Base-by-base conservation (phyloP, 106 monocot genomes). In the Platanthera guangdongensis region DNA sequence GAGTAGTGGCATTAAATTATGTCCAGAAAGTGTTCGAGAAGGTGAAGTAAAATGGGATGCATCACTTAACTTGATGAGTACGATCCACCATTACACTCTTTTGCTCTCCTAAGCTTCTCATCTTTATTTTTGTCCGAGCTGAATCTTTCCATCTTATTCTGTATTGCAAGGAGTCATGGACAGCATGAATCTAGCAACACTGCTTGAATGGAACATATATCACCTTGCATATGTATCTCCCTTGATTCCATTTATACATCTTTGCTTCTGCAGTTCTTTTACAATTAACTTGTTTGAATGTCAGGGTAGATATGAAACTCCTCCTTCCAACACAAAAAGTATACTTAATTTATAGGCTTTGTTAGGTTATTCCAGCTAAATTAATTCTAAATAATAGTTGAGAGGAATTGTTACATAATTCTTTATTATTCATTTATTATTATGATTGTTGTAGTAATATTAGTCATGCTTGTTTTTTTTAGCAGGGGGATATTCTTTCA, bases 1-100 rank as follows among this genome's bases (percentile, higher is more conserved):
- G 99, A 75, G 86, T 94, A 39, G 85, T 94, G 78, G 94, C 99
- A 73, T 79, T 99, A 9, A 99, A 92, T 76, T 99, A 99, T 80
- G 99, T 99, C 16, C 99, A 99, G 76, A 99, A 99, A 85, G 87
- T 99, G 15, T 94, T 92, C 73, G 99, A 99, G 74, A 99, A 94
- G 90, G 99, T 99, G 14, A 74, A 52, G 39, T 39, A 39, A 50
- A 25, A n/a, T n/a, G n/a, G n/a, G n/a, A n/a, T n/a, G n/a, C n/a
- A n/a, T n/a, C n/a, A n/a, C 12, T 28, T 39, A 67, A 22, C 32
- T 5, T 67, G 30, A 32, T 67, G 32, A 67, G 25, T 67, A 67
- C 67, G 11, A 59, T 7, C 57, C 3, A n/a, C 11, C 25, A 28
- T 67, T 18, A 4, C 32, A 30, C 11, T 22, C 9, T 63, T 39